phyloP scores from a whole-genome alignment of 306 rosid genomes.

The Astragalus membranaceus region DNA sequence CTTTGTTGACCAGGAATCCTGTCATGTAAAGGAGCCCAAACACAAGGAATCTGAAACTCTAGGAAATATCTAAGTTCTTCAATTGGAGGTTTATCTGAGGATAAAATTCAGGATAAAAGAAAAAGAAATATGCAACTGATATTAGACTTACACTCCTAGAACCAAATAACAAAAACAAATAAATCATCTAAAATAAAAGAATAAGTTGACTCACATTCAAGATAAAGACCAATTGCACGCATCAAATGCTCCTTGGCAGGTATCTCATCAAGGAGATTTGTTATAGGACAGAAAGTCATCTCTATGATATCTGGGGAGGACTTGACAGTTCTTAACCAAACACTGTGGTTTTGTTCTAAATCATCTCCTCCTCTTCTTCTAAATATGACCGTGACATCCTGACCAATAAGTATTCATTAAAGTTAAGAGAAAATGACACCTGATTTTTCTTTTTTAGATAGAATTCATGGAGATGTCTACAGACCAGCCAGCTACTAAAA shows the following conservation, averaged over 20 bases:
- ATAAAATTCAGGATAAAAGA: not conserved
- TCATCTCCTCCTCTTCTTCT: constrained; percentile 94
- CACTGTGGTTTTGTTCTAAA: constrained; percentile 64
- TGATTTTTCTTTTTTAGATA: not conserved
- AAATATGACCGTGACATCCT: constrained; percentile 77
- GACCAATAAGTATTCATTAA: constrained; percentile 18
- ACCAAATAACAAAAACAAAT: not conserved
- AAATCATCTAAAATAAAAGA: not conserved
- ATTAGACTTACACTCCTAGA: not conserved
- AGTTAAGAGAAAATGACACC: constrained; percentile 12
- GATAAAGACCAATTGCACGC: constrained; percentile 75
- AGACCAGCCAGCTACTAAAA: no score
- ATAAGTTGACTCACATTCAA: constrained; percentile 56
- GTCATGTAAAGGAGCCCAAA: constrained; percentile 79
- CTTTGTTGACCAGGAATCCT: constrained; percentile 71
- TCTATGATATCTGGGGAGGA: constrained; percentile 66
- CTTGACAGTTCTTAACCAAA: constrained; percentile 52
- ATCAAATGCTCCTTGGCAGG: constrained; percentile 57
- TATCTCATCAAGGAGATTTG: constrained; percentile 62
- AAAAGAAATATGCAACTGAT: not conserved
- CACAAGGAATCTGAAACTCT: constrained; percentile 80
- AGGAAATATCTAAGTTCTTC: constrained; percentile 91
- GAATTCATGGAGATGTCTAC: not conserved
- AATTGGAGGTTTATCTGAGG: constrained; percentile 83
- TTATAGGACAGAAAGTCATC: constrained; percentile 62